Base-by-base conservation (phyloP, 2,329 filamentous ascomycete species). In the Xenoacremonium recifei region DNA sequence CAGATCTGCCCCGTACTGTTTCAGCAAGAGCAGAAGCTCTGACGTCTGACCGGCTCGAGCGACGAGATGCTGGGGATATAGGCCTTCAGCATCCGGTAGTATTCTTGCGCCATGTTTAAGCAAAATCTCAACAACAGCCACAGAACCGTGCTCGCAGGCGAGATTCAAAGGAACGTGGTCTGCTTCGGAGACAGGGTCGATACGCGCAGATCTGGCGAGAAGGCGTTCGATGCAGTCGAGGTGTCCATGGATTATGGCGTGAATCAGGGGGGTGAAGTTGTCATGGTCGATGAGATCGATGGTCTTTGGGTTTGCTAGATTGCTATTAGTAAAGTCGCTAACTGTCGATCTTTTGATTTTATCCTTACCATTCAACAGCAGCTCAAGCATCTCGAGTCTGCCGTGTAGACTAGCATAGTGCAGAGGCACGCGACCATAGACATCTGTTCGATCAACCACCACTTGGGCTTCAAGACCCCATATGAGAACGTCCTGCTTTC, bases 371-470 rank as follows among this genome's bases (percentile, higher is more conserved):
- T 77, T 70, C 37, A 96, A 70, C 16, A 96, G 73, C 32, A 80
- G 77, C 52, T 88, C 79, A 20, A 95, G 79, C 82, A 95, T 90
- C 40, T 88, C 86, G 16, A 95, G 76, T 34, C 88, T 81, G 5
- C 93, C 93, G 68, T 96, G 89, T 79, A 97, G 91, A 63, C 89
- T 95, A 12, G 93, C 91, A 68, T 99, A 99, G 61, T 99, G 93
- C 25, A 99, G 70, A 19, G 93, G 91, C 46, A 96, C 87, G 36
- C 93, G 79, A 7, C 93, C 93, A 62, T 99, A 99, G 6, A 96
- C 91, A 68, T 99, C 93, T 3, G 86, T 87, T 38, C 87, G 79
- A 42, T 82, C 82, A 18, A 90, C 83, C 48, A 91, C 83, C 23
- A 96, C 89, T 4, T 80, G 82, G 34, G 79, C 82, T 2, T 78